phyloP scores from a whole-genome alignment of 192 early-diverging fungal species.

The Lobosporangium transversale region DNA sequence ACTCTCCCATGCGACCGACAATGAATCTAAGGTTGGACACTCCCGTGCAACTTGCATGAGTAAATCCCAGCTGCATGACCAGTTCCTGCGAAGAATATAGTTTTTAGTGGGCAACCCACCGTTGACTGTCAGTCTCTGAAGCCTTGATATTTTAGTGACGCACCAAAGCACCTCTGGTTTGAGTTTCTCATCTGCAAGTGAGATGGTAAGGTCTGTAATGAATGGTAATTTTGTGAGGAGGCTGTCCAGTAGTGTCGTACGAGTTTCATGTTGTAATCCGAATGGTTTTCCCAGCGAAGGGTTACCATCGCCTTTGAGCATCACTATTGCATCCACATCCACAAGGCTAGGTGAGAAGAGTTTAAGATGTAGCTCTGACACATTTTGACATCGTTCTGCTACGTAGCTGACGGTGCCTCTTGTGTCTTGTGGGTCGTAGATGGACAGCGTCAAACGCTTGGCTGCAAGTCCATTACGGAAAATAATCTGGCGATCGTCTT shows the following conservation, averaged over 20 bases:
- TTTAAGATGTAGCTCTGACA: conserved; percentile 13
- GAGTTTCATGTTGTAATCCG: neutral
- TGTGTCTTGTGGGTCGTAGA: conserved; percentile 18
- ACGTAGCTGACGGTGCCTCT: conserved; percentile 11
- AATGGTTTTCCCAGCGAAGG: neutral
- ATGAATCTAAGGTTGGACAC: conserved; percentile 2
- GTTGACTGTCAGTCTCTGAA: neutral
- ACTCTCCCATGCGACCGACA: conserved; percentile 14
- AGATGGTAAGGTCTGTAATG: conserved; percentile 18
- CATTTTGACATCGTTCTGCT: conserved; percentile 20
- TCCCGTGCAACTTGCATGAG: conserved; percentile 4
- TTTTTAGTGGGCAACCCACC: conserved; percentile 7
- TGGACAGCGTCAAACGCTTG: conserved; percentile 13
- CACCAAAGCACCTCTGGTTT: conserved; percentile 20
- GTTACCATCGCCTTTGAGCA: neutral
- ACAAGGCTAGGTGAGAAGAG: conserved; percentile 12
- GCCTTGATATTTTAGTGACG: neutral
- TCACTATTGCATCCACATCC: neutral
- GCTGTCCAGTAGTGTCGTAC: conserved; percentile 13
- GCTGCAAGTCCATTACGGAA: conserved; percentile 34
- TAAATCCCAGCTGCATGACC: conserved; percentile 12
- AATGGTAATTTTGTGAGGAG: conserved; percentile 4
- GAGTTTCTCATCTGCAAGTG: conserved; percentile 8
- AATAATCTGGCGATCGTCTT: conserved; percentile 18
- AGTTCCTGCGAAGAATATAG: conserved; percentile 13